Conservation (phyloP, 139 green algal species). For the Coelastrella sp. region DNA sequence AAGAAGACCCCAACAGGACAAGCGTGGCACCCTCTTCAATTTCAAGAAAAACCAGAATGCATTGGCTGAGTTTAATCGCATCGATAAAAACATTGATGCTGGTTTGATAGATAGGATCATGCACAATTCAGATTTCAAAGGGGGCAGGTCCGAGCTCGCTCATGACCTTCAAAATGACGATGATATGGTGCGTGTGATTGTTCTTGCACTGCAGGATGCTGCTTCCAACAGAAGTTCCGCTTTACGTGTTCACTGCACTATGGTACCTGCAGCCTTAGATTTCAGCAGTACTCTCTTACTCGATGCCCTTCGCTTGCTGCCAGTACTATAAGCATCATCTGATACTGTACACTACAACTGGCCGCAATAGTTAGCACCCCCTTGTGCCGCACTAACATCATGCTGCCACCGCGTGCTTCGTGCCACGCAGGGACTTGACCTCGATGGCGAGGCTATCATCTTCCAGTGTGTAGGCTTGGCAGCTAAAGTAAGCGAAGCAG, state of each 20-base stretch:
- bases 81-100: neutral
- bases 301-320: too few relatives aligned
- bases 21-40: neutral
- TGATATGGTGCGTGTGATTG: neutral
- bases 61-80: neutral
- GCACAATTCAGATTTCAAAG: neutral
- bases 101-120: neutral
- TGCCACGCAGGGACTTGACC: slow-evolving; percentile 10
- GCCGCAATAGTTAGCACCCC: too few relatives aligned
- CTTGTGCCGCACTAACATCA: neutral
- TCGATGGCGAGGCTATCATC: neutral
- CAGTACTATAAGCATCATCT: too few relatives aligned
- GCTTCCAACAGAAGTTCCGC: too few relatives aligned
- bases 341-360: too few relatives aligned
- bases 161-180: neutral
- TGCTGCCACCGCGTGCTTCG: neutral
- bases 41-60: neutral
- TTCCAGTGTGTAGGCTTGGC: slow-evolving; percentile 5
- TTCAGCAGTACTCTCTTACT: too few relatives aligned
- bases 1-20: neutral
- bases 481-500: neutral
- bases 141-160: neutral
- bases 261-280: too few relatives aligned
- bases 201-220: too few relatives aligned
- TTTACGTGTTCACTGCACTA: too few relatives aligned